These are phyloP conservation scores for Ascochyta koolunga DNA, from an alignment of 2,329 filamentous ascomycete species.

Conservation along the genomic window DNA sequence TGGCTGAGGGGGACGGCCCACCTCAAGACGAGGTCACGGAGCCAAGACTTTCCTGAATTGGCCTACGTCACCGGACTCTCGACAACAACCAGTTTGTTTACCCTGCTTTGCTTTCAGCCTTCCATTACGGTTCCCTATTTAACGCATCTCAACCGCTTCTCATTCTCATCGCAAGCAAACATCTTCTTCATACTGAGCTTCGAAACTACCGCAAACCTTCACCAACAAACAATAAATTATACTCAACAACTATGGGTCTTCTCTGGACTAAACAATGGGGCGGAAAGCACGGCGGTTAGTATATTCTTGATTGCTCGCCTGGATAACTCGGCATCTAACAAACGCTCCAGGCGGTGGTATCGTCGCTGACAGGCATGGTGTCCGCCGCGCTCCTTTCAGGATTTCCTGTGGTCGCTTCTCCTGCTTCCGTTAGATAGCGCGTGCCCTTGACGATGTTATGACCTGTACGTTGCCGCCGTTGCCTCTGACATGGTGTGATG, in stretches of 20 bases:
- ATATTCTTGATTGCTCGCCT: conserved; percentile 9
- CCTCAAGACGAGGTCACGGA: conserved; percentile 1
- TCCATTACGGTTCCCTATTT: conserved; percentile 20
- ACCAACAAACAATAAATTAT: conserved; percentile 19
- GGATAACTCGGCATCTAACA: conserved; percentile 28
- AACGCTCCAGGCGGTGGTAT: conserved; percentile 54
- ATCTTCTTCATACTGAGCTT: background rate
- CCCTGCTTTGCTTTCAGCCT: conserved; percentile 23
- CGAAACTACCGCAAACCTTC: background rate
- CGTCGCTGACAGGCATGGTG: conserved; percentile 59
- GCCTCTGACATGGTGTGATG: background rate
- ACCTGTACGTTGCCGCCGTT: conserved; percentile 24
- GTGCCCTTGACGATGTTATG: conserved; percentile 30
- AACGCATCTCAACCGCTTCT: conserved; percentile 10
- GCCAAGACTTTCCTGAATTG: conserved; percentile 13
- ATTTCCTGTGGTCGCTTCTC: conserved; percentile 58
- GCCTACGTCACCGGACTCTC: conserved; percentile 13
- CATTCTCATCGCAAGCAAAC: conserved; percentile 10
- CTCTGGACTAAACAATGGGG: conserved; percentile 56
- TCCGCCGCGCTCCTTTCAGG: conserved; percentile 58
- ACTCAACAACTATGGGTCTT: conserved; percentile 49
- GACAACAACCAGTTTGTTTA: conserved; percentile 14
- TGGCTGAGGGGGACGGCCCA: conserved; percentile 7
- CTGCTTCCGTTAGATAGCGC: conserved; percentile 57
- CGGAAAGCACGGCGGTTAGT: conserved; percentile 51